Evolutionary conservation across 2,329 filamentous ascomycete genomes (phyloP), one percentile per base, ranked within the genome.

Genomic region (Botryotinia calthae): DNA sequence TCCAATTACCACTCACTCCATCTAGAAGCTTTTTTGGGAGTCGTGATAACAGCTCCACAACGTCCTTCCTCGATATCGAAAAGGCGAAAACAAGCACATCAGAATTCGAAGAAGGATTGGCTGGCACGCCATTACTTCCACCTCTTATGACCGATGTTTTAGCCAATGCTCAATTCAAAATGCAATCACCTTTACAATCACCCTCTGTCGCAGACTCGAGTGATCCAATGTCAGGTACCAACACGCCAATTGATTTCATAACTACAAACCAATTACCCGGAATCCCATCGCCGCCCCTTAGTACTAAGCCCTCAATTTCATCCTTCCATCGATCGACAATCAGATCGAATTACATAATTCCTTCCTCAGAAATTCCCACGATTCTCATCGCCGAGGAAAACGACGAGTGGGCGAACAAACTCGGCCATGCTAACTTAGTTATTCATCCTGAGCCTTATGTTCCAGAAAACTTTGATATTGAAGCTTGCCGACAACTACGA

Each of bases 381-480:
- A 89, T 94, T 75, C 84, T 90, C 10, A 89, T 94, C 76, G 85
- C 90, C 46, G 89, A 92, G 72, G 88, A 90, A 9, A 86, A 90
- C 67, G 94, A 97, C 80, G 89, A 91, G 76, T 98, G 95, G 95
- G 91, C 93, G 1, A 89, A 91, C 79, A 90, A 89, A 72, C 88
- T 98, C 22, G 95, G 95, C 42, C 95, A 98, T 81, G 95, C 95
- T 76, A 97, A 98, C 84, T 98, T 97, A 81, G 95, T 89, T 78
- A 97, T 98, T 77, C 84, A 88, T 34, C 95, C 95, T 0, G 88
- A 91, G 80, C 95, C 95, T 0, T 97, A 97, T 79, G 82, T 88
- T 14, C 91, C 93, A 0, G 86, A 89, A 25, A 80, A 80, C 4
- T 88, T 88, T 75, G 89, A 91, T 76, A 70, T 81, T 22, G 79